These are phyloP conservation scores for Tuber aestivum DNA, from an alignment of 495 filamentous ascomycete genomes.

Conservation along the genomic window DNA sequence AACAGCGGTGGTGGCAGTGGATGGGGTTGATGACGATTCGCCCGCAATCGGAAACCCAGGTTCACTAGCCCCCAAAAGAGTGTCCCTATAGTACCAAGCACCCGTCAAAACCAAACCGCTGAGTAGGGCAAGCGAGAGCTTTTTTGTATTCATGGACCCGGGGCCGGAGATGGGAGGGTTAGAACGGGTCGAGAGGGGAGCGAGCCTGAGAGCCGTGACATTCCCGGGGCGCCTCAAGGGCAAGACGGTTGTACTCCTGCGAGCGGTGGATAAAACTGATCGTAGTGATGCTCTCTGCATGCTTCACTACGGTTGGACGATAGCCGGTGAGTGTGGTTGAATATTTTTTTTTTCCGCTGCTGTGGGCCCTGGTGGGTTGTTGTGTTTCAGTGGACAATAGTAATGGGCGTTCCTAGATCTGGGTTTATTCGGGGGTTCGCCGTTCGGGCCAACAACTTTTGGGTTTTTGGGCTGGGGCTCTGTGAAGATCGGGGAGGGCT, in stretches of 20 bases:
- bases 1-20: conserved; percentile 7
- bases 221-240: conserved; percentile 11
- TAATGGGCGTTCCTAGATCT: neutral
- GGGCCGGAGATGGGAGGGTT: conserved; percentile 13
- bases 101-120: conserved; percentile 39
- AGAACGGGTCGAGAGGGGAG: conserved; percentile 2
- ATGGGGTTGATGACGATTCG: conserved; percentile 7
- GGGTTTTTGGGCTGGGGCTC: neutral
- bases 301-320: conserved; percentile 8
- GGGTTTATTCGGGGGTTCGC: neutral
- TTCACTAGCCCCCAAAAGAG: conserved; percentile 14
- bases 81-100: conserved; percentile 39
- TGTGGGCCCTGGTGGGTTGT: neutral
- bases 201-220: neutral
- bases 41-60: conserved; percentile 13
- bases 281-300: conserved; percentile 29
- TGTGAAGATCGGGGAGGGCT: neutral
- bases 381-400: neutral
- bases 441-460: neutral
- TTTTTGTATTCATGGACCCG: conserved; percentile 36
- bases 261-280: conserved; percentile 22
- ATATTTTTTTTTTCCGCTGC: neutral
- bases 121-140: conserved; percentile 34
- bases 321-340: conserved; percentile 3
- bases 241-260: conserved; percentile 9